These are phyloP conservation scores for Penicillium subrubescens DNA, from an alignment of 495 filamentous ascomycete species.

Conservation along the genomic window DNA sequence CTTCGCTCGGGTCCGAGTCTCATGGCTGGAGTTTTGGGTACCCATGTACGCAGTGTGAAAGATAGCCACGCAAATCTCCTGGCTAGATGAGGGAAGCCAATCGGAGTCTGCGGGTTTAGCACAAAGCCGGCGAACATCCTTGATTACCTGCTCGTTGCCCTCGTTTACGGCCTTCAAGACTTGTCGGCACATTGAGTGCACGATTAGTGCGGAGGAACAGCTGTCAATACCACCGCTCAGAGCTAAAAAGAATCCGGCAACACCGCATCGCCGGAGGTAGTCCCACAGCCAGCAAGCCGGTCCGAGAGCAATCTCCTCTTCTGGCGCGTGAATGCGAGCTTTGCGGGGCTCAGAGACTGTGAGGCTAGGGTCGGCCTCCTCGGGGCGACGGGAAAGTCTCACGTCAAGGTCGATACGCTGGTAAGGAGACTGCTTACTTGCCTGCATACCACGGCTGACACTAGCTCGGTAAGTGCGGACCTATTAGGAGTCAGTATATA, in stretches of 20 bases:
- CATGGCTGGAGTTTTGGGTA: slow-evolving; percentile 66
- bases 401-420: slow-evolving; percentile 41
- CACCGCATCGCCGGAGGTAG: slow-evolving; percentile 68
- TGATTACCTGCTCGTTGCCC: slow-evolving; percentile 69
- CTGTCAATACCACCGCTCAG: slow-evolving; percentile 72
- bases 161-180: slow-evolving; percentile 66
- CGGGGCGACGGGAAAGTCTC: slow-evolving; percentile 35
- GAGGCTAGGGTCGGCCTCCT: slow-evolving; percentile 43
- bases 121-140: slow-evolving; percentile 65
- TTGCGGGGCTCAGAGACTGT: slow-evolving; percentile 44
- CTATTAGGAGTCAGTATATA: slow-evolving; percentile 3
- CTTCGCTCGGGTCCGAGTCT: slow-evolving; percentile 73
- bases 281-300: slow-evolving; percentile 84
- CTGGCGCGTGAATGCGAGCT: slow-evolving; percentile 60
- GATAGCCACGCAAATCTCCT: slow-evolving; percentile 65
- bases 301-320: slow-evolving; percentile 75
- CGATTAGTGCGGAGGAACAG: slow-evolving; percentile 65
- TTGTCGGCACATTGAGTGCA: slow-evolving; percentile 77
- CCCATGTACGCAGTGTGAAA: slow-evolving; percentile 85
- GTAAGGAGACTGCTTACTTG: slow-evolving; percentile 37
- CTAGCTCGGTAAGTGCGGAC: slow-evolving; percentile 41
- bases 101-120: slow-evolving; percentile 52
- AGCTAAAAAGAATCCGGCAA: slow-evolving; percentile 61
- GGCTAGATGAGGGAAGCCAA: slow-evolving; percentile 55
- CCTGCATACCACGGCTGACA: slow-evolving; percentile 44